Evolutionary conservation across 768 basidiomycete species (phyloP).

Genomic region (Pisolithus orientalis): DNA sequence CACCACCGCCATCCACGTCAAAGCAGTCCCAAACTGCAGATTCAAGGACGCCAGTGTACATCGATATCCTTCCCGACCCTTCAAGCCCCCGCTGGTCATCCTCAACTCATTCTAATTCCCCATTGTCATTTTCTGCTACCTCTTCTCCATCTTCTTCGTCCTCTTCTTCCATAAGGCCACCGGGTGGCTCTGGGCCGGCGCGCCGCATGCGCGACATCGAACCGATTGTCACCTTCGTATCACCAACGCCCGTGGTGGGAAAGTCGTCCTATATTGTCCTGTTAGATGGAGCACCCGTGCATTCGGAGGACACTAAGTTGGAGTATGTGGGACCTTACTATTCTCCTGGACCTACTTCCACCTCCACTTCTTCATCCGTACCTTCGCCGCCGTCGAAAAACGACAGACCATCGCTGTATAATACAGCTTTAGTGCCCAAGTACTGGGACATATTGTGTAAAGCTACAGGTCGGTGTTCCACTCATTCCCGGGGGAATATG

Average conservation of each 20-base stretch:
- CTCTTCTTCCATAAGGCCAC: not conserved
- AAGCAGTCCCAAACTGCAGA: conserved; percentile 16
- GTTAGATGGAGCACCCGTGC: conserved; percentile 41
- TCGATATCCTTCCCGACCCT: conserved; percentile 26
- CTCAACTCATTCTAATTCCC: too few species aligned
- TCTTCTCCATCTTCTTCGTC: not conserved
- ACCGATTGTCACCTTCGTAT: conserved; percentile 59
- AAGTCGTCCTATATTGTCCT: conserved; percentile 53
- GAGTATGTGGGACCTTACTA: conserved; percentile 31
- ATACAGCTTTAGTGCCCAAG: conserved; percentile 52
- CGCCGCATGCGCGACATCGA: conserved; percentile 57
- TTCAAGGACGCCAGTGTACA: conserved; percentile 26
- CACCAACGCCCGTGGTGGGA: conserved; percentile 41
- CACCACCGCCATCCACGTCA: conserved; percentile 11
- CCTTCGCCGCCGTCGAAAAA: not conserved
- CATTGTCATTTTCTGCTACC: too few species aligned
- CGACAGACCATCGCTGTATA: conserved; percentile 43
- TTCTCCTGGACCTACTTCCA: conserved; percentile 18
- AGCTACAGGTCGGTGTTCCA: conserved; percentile 41
- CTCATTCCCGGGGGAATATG: not conserved
- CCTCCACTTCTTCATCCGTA: conserved; percentile 12
- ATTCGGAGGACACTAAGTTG: conserved; percentile 41
- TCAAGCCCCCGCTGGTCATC: conserved; percentile 6
- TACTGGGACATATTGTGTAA: conserved; percentile 59
- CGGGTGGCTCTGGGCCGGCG: conserved; percentile 26